phyloP scores from a whole-genome alignment of 176 grass and related monocot species.

The Phoenix dactylifera region DNA sequence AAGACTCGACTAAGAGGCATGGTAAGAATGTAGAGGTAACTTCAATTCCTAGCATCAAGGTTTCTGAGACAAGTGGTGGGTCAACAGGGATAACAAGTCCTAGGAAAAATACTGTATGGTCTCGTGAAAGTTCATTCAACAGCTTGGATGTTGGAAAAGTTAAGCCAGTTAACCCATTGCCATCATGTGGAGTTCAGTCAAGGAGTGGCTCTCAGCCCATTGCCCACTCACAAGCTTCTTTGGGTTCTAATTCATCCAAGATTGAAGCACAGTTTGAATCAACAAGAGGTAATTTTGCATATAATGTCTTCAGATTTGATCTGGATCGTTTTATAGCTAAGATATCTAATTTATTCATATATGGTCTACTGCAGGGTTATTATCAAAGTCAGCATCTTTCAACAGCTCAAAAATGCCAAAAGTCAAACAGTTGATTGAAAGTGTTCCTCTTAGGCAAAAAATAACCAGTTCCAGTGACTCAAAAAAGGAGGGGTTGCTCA shows the following conservation, averaged over 20 bases:
- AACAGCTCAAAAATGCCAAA: slow-evolving; percentile 85
- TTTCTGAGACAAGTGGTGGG: slow-evolving; percentile 16
- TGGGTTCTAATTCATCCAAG: slow-evolving; percentile 25
- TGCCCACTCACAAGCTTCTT: slow-evolving; percentile 20
- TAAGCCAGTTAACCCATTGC: slow-evolving; percentile 17
- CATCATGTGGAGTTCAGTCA: background rate
- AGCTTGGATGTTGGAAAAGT: slow-evolving; percentile 29
- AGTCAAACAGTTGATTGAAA: slow-evolving; percentile 72
- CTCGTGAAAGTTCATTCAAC: slow-evolving; percentile 17
- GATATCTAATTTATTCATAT: background rate
- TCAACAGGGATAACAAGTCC: slow-evolving; percentile 11
- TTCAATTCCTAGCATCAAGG: slow-evolving; percentile 16
- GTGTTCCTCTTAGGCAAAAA: slow-evolving; percentile 61
- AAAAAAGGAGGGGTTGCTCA: slow-evolving; percentile 39
- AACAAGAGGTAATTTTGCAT: slow-evolving; percentile 41
- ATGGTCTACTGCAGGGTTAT: slow-evolving; percentile 40
- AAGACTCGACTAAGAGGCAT: slow-evolving; percentile 18
- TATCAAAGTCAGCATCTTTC: slow-evolving; percentile 72
- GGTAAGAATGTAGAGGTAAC: slow-evolving; percentile 24
- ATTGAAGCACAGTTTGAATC: slow-evolving; percentile 16
- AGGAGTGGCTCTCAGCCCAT: background rate
- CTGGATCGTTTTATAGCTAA: background rate
- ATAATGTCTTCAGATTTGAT: too few relatives aligned
- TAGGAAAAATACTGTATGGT: slow-evolving; percentile 28
- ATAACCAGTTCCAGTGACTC: slow-evolving; percentile 27